Base-by-base conservation (phyloP, 1,284 basidiomycete genomes). In the Ceratobasidium sp. region DNA sequence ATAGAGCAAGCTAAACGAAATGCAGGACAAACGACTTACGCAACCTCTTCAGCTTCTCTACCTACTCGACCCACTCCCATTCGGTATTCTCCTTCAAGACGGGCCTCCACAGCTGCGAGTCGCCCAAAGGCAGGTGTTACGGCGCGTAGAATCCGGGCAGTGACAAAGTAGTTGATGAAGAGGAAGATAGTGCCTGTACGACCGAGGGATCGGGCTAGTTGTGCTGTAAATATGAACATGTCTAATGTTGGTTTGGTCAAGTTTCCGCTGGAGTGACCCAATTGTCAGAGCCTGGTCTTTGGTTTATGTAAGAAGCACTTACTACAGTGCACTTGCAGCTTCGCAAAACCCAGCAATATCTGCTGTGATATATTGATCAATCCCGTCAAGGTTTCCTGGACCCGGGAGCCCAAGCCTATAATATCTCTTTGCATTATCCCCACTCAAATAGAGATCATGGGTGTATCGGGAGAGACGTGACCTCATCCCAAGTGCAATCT, bases 41-140 rank as follows among this genome's bases (percentile, higher is more conserved):
- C 97, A 63, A 99, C 91, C 85, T 99, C 97, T 84, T 99, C 97
- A 18, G 94, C 92, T 83, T 98, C 97, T 79, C 97, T 89, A 2
- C 95, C 97, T 4, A 98, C 90, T 33, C 97, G 86, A 0, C 94
- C 93, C 84, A 99, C 93, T 0, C 96, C 97, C 0, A 93, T 91
- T 46, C 97, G 89, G 83, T 98, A 99, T 82, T 98, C 97, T 18
- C 97, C 97, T 83, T 90, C 90, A 9, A 91, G 83, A 28, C 79
- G 69, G 10, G 77, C 78, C 84, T 98, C 96, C 4, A 95, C 90
- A 0, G 95, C 95, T 0, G 97, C 96, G 39, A 99, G 89, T 66
- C 94, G 91, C 0, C 97, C 97, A 85, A 99, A 99, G 0, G 97
- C 95, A 0, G 97, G 97, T 0, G 97, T 98, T 18, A 96, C 96